A percentile compares a stretch with the other conserved stretches of the same genome.
phyloP scores from a whole-genome alignment of 768 basidiomycete genomes.

The Mycena leptocephala region DNA sequence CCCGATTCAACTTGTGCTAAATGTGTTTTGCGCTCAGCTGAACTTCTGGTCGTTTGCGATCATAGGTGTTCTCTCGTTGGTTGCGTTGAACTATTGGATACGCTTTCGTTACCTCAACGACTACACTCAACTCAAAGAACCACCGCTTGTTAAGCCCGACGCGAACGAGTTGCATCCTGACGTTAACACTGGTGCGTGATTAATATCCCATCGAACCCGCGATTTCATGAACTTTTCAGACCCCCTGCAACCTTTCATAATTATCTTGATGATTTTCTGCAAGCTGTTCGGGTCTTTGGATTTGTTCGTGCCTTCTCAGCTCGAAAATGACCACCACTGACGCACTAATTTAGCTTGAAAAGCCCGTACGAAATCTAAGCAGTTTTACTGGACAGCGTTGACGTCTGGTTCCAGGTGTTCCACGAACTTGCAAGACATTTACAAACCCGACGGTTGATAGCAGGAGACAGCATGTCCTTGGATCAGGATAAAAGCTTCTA shows the following conservation, averaged over 20 bases:
- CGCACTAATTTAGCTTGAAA: constrained; percentile 72
- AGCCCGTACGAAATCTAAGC: constrained; percentile 75
- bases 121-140: constrained; percentile 85
- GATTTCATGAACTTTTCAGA: constrained; percentile 55
- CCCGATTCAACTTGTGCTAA: neutral
- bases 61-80: constrained; percentile 77
- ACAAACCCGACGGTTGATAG: constrained; percentile 95
- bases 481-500: constrained; percentile 97
- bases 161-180: constrained; percentile 94
- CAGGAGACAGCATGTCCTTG: constrained; percentile 94
- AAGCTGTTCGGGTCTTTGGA: constrained; percentile 97
- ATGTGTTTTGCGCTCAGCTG: constrained; percentile 62
- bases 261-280: constrained; percentile 96
- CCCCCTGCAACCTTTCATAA: constrained; percentile 90
- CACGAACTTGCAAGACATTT: constrained; percentile 97
- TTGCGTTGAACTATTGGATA: constrained; percentile 88
- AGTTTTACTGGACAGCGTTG: neutral
- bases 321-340: constrained; percentile 3
- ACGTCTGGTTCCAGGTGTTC: constrained; percentile 75
- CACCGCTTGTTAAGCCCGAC: constrained; percentile 86
- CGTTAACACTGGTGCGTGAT: constrained; percentile 74
- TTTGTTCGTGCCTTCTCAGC: constrained; percentile 70
- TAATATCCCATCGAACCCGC: neutral
- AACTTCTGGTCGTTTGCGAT: constrained; percentile 94
- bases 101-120: constrained; percentile 86